These are phyloP conservation scores for Colletotrichum cereale DNA, from an alignment of 2,329 filamentous ascomycete genomes.

Conservation along the genomic window DNA sequence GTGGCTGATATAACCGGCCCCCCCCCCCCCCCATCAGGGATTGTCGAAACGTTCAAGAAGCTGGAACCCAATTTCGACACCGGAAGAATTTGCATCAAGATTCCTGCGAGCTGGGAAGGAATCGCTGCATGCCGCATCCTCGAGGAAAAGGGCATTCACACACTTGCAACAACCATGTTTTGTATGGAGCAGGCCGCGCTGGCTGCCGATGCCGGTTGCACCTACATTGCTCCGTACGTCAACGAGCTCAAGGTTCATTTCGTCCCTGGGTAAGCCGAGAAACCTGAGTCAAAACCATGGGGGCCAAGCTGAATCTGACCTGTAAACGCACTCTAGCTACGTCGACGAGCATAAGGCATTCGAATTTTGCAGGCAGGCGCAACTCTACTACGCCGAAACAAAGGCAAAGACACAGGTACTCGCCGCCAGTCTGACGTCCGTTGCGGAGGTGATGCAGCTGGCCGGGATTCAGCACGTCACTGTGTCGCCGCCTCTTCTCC, in stretches of 20 bases:
- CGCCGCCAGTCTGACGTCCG: slow-evolving; percentile 68
- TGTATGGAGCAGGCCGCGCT: slow-evolving; percentile 70
- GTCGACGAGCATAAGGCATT: slow-evolving; percentile 63
- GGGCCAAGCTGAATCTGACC: neutral
- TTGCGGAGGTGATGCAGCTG: slow-evolving; percentile 69
- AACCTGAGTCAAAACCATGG: neutral
- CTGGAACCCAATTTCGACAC: slow-evolving; percentile 58
- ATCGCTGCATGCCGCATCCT: slow-evolving; percentile 69
- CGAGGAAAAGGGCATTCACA: slow-evolving; percentile 66
- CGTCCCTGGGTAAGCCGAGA: slow-evolving; percentile 56
- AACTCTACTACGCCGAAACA: slow-evolving; percentile 62
- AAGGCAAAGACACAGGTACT: slow-evolving; percentile 63
- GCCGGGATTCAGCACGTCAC: slow-evolving; percentile 71
- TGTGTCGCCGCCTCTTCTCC: slow-evolving; percentile 65
- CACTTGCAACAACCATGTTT: slow-evolving; percentile 74
- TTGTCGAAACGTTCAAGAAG: slow-evolving; percentile 60
- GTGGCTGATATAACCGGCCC: neutral
- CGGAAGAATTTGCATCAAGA: slow-evolving; percentile 71
- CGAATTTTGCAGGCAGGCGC: slow-evolving; percentile 62
- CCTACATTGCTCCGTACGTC: slow-evolving; percentile 75
- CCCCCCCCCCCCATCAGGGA: slow-evolving; percentile 53
- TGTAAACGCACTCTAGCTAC: slow-evolving; percentile 52
- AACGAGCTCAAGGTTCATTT: slow-evolving; percentile 75
- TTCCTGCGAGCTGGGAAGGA: slow-evolving; percentile 74
- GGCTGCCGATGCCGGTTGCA: slow-evolving; percentile 68